These are phyloP conservation scores for Lipomyces sp. DNA, from an alignment of 805 yeast genomes.

Conservation along the genomic window DNA sequence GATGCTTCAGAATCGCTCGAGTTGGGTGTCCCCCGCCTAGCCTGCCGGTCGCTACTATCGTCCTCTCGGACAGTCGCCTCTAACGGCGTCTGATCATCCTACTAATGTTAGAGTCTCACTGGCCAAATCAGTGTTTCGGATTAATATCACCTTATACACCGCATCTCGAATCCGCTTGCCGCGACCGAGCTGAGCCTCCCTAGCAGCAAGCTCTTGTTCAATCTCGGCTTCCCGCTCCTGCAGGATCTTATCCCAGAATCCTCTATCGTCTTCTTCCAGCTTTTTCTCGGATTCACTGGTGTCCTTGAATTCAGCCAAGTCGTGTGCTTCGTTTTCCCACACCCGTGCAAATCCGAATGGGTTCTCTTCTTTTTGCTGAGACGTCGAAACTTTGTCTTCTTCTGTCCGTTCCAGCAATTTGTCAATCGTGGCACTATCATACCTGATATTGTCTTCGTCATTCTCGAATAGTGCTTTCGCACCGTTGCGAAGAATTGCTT, in stretches of 20 bases:
- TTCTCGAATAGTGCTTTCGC: constrained; percentile 61
- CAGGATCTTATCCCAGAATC: constrained; percentile 32
- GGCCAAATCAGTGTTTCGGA: not conserved
- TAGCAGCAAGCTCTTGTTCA: not conserved
- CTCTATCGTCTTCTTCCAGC: constrained; percentile 17
- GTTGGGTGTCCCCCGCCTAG: not conserved
- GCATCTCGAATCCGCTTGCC: constrained; percentile 27
- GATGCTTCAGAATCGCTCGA: constrained; percentile 2
- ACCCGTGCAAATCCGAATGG: constrained; percentile 24
- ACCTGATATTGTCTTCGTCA: constrained; percentile 58
- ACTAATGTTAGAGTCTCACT: not conserved
- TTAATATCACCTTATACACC: not conserved
- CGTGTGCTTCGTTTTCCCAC: constrained; percentile 28
- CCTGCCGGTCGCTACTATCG: not conserved
- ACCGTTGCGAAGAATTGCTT: constrained; percentile 47
- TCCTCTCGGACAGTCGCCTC: not conserved
- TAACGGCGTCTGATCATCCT: not conserved
- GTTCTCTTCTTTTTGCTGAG: constrained; percentile 6
- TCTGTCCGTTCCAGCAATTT: constrained; percentile 73
- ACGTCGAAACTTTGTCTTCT: not conserved
- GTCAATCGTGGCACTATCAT: constrained; percentile 71
- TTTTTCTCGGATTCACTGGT: constrained; percentile 3
- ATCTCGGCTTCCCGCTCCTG: constrained; percentile 22
- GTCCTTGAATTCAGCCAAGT: constrained; percentile 10
- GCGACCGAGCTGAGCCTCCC: constrained; percentile 26